Conservation (phyloP, 2,329 filamentous ascomycete genomes). For the Scytalidium sp. region DNA sequence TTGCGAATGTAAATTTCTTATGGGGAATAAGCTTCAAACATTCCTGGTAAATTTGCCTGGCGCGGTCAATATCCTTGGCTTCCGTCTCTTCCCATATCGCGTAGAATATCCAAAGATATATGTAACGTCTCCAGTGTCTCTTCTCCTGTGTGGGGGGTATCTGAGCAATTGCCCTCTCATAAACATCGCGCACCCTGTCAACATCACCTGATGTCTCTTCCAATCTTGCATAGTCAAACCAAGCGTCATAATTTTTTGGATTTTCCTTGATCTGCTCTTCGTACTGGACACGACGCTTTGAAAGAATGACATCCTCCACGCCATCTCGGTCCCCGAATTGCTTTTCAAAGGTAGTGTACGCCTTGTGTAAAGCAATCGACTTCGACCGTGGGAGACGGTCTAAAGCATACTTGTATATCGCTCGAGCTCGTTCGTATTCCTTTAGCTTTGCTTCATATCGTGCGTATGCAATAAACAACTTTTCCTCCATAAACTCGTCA, state of each 20-base stretch:
- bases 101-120: constrained; percentile 98
- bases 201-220: constrained; percentile 83
- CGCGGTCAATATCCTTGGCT: constrained; percentile 72
- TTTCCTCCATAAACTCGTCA: constrained; percentile 95
- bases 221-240: constrained; percentile 91
- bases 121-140: constrained; percentile 94
- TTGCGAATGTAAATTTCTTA: constrained; percentile 96
- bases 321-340: constrained; percentile 93
- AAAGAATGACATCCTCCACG: constrained; percentile 93
- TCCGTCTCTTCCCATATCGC: constrained; percentile 93
- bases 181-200: constrained; percentile 85
- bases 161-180: constrained; percentile 93
- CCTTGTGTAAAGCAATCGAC: constrained; percentile 81
- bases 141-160: constrained; percentile 95
- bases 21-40: constrained; percentile 87
- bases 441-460: constrained; percentile 92
- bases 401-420: constrained; percentile 95
- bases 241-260: constrained; percentile 92
- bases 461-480: constrained; percentile 93
- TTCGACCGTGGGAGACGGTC: constrained; percentile 88
- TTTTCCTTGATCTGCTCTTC: constrained; percentile 94
- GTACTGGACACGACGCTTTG: constrained; percentile 88
- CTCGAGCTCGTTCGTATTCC: constrained; percentile 88
- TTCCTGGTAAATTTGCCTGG: constrained; percentile 86
- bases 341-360: constrained; percentile 97